These are phyloP conservation scores for Cryomyces antarcticus DNA, from an alignment of 495 filamentous ascomycete species.

Conservation along the genomic window DNA sequence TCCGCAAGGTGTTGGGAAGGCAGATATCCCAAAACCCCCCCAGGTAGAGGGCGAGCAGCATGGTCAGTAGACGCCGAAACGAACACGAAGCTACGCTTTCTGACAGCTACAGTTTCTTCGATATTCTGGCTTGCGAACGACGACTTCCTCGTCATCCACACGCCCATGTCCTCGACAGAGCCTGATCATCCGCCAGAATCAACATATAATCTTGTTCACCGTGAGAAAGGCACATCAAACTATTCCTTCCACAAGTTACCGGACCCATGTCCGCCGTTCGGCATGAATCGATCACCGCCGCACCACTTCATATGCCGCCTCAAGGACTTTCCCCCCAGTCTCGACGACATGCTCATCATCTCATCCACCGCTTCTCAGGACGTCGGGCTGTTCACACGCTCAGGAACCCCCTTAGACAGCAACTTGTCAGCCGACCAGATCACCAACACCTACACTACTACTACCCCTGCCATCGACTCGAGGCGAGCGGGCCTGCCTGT, in stretches of 20 bases:
- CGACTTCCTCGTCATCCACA: slow-evolving; percentile 63
- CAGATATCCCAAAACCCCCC: slow-evolving; percentile 57
- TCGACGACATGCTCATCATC: slow-evolving; percentile 63
- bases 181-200: slow-evolving; percentile 26
- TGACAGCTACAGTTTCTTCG: slow-evolving; percentile 41
- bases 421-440: slow-evolving; percentile 38
- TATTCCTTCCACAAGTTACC: slow-evolving; percentile 53
- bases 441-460: slow-evolving; percentile 48
- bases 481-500: slow-evolving; percentile 59
- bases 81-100: neutral
- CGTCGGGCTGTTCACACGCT: slow-evolving; percentile 56
- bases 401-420: slow-evolving; percentile 39
- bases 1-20: slow-evolving; percentile 54
- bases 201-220: slow-evolving; percentile 53
- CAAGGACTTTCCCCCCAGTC: slow-evolving; percentile 52
- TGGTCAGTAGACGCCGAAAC: slow-evolving; percentile 26
- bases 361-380: slow-evolving; percentile 60
- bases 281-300: slow-evolving; percentile 39
- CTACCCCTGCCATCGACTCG: slow-evolving; percentile 53
- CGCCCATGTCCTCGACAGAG: slow-evolving; percentile 23
- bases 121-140: slow-evolving; percentile 78
- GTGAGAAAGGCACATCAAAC: slow-evolving; percentile 27
- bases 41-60: slow-evolving; percentile 43
- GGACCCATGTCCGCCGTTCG: slow-evolving; percentile 51
- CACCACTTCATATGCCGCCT: slow-evolving; percentile 60